Conservation (phyloP, 208 protist genomes). For the Leptomonas seymouri region DNA sequence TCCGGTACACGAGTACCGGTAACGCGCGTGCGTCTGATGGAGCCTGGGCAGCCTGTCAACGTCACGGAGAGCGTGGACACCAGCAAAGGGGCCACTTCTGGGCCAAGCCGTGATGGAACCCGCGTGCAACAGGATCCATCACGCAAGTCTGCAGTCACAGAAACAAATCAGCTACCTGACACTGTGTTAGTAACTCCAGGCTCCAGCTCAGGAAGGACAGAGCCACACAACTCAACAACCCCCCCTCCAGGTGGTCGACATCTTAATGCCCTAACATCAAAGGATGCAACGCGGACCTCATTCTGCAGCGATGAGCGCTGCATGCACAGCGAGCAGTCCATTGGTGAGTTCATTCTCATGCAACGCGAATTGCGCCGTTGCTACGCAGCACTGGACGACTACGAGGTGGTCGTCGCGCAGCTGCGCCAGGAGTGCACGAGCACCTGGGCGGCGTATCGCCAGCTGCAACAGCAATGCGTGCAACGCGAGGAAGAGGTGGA, state of each 20-base stretch:
- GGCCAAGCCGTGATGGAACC: not conserved
- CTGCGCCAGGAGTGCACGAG: slow-evolving; percentile 26
- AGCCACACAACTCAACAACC: not conserved
- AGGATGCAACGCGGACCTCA: not conserved
- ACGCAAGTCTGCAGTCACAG: too few relatives aligned
- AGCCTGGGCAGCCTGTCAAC: not conserved
- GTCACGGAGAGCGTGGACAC: not conserved
- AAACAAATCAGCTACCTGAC: too few relatives aligned
- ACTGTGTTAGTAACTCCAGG: not conserved
- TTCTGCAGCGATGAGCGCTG: slow-evolving; percentile 42
- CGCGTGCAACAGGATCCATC: not conserved
- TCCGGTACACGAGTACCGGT: not conserved
- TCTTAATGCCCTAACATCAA: not conserved
- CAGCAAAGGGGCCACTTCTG: not conserved
- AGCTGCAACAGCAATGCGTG: not conserved
- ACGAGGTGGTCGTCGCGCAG: slow-evolving; percentile 25
- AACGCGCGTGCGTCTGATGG: slow-evolving; percentile 1
- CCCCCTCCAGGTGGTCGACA: not conserved
- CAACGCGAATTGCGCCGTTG: slow-evolving; percentile 62
- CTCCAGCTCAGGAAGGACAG: not conserved
- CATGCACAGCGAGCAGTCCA: slow-evolving; percentile 76
- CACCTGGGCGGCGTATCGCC: slow-evolving; percentile 11
- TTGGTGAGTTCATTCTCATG: slow-evolving; percentile 69
- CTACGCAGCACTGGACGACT: slow-evolving; percentile 43
- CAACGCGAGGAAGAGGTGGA: slow-evolving; percentile 17